Evolutionary conservation across 2,329 filamentous ascomycete species (phyloP), one percentile per base, ranked within the genome.

Genomic region (Mycosphaerella sp.): DNA sequence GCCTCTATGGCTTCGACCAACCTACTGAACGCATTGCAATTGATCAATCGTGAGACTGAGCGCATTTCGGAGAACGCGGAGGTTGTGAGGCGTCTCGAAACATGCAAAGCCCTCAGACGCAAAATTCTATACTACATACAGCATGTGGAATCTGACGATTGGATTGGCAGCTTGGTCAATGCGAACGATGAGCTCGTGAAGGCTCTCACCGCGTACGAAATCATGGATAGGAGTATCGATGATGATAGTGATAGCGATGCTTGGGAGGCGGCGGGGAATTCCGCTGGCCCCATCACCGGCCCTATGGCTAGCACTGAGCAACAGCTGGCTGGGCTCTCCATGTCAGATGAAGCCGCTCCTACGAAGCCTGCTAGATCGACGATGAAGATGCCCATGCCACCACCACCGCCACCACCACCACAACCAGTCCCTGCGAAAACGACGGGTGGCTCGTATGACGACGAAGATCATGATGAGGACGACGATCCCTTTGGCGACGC

Each of bases 161-260:
- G 87, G 78, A 84, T 98, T 7, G 93, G 92, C 41, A 85, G 89
- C 57, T 78, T 98, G 4, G 83, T 98, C 14, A 89, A 93, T 65
- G 91, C 92, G 60, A 97, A 98, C 65, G 93, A 98, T 65, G 88
- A 95, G 71, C 84, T 98, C n/a, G 88, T 97, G 40, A 86, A 86
- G 58, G 89, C 91, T 1, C 78, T 98, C 54, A 95, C 95, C 82
- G 87, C 90, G 0, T 98, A 90, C 67, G 92, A 97, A 72, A 88
- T 96, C 63, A 81, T 97, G 59, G 92, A 98, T 68, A 84, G 85
- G 57, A 90, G 87, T 45, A 87, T 92, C 59, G 86, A 89, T 60
- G 81, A 85, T 59, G 82, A 85, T 62, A 84, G 81, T 55, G 81
- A 84, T 64, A 84, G 80, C 58, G 82, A 85, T 48, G 72, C 73